Conservation (phyloP, 2,329 filamentous ascomycete genomes). For the Akanthomyces lecanii region DNA sequence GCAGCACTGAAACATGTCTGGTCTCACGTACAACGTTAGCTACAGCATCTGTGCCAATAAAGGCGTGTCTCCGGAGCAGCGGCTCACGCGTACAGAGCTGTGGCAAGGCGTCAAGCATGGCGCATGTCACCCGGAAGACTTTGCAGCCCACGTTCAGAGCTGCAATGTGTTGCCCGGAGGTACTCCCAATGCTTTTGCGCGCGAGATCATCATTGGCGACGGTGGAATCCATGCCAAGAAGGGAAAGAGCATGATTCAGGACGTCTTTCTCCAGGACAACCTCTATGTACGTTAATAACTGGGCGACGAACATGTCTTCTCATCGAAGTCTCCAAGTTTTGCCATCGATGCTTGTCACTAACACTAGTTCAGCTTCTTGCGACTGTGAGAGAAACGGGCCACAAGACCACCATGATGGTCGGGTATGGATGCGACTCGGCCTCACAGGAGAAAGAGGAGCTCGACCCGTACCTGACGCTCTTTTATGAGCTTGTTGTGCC, state of each 20-base stretch:
- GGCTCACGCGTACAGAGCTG: not conserved
- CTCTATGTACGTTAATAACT: not conserved
- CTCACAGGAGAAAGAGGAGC: slow-evolving; percentile 1
- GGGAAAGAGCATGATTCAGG: slow-evolving; percentile 2
- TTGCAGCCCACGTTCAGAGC: not conserved
- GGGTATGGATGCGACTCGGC: slow-evolving; percentile 1
- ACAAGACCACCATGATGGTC: slow-evolving; percentile 2
- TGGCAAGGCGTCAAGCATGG: slow-evolving; percentile 1
- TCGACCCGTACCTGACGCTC: not conserved
- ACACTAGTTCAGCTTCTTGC: not conserved
- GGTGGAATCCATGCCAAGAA: not conserved
- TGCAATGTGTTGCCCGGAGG: not conserved
- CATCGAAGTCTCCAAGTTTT: not conserved
- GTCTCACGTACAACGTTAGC: not conserved
- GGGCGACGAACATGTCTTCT: not conserved
- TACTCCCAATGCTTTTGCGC: not conserved
- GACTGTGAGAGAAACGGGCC: not conserved
- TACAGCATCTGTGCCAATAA: not conserved
- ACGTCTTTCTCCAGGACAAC: not conserved
- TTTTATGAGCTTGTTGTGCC: slow-evolving; percentile 4
- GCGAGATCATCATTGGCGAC: not conserved
- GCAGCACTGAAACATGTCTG: not conserved
- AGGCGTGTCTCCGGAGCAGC: not conserved
- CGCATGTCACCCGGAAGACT: not conserved
- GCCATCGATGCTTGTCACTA: not conserved